Evolutionary conservation across 192 early-diverging fungal species (phyloP).

Genomic region (Rhizophagus clarus): DNA sequence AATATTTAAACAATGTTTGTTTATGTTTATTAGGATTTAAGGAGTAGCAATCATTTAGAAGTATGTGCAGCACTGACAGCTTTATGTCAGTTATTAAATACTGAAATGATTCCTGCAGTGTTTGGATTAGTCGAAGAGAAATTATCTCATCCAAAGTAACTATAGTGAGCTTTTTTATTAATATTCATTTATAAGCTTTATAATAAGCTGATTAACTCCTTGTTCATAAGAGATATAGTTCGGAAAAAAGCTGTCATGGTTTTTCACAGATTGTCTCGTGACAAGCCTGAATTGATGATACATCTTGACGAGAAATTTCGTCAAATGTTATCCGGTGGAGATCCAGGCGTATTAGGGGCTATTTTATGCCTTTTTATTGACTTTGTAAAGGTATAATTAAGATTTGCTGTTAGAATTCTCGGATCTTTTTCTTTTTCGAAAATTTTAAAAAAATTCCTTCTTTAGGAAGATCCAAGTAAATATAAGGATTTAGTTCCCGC

Average conservation of each 20-base stretch:
- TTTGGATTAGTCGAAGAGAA: constrained; percentile 43
- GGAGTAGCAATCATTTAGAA: constrained; percentile 54
- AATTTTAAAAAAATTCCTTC: background rate
- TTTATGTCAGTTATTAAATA: constrained; percentile 50
- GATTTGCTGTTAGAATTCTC: no score
- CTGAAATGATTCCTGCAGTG: constrained; percentile 45
- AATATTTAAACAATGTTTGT: background rate
- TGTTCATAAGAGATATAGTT: constrained; percentile 46
- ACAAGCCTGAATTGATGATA: constrained; percentile 34
- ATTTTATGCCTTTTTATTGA: constrained; percentile 41
- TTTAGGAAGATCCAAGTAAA: constrained; percentile 36
- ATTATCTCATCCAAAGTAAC: constrained; percentile 50
- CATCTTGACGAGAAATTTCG: constrained; percentile 45
- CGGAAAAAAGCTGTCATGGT: constrained; percentile 54
- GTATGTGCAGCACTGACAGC: constrained; percentile 50
- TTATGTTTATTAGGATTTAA: constrained; percentile 45
- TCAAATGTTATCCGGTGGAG: constrained; percentile 45
- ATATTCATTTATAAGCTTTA: background rate
- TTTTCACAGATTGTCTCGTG: constrained; percentile 42
- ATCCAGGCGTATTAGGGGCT: constrained; percentile 51
- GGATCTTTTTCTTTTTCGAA: background rate
- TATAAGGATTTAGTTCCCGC: constrained; percentile 43
- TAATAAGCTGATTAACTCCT: background rate
- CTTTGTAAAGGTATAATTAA: constrained; percentile 39
- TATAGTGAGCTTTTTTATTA: background rate